These are phyloP conservation scores for Ceratobasidium sp. DNA, from an alignment of 1,284 basidiomycete genomes.

Conservation along the genomic window DNA sequence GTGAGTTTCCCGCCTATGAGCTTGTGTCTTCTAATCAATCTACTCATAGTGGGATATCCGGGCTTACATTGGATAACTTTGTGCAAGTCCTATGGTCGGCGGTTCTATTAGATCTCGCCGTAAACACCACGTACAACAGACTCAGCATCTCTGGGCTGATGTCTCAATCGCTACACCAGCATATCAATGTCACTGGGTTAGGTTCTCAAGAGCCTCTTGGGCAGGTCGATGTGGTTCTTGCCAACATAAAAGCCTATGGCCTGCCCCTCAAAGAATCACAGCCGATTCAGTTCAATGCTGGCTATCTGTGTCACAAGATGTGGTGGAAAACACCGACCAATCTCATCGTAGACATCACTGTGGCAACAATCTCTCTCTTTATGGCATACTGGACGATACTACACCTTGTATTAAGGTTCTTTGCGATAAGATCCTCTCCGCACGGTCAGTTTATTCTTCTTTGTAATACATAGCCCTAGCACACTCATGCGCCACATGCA, in stretches of 20 bases:
- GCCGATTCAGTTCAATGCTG: not conserved
- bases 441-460: not conserved
- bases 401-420: not conserved
- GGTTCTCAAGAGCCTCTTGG: too few species aligned
- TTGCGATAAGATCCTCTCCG: not conserved
- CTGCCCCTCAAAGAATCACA: not conserved
- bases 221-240: too few species aligned
- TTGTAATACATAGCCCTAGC: too few species aligned
- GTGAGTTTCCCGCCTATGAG: too few species aligned
- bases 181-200: too few species aligned
- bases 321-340: not conserved
- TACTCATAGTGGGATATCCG: too few species aligned
- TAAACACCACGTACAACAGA: not conserved
- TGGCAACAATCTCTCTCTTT: constrained; percentile 7
- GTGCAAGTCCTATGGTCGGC: too few species aligned
- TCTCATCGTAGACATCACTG: constrained; percentile 1
- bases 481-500: too few species aligned
- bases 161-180: too few species aligned
- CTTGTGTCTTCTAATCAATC: too few species aligned
- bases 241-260: not conserved
- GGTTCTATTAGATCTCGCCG: not conserved
- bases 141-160: not conserved
- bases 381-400: not conserved
- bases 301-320: not conserved
- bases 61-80: too few species aligned